A percentile compares a stretch with the other conserved stretches of the same genome.
phyloP scores from a whole-genome alignment of 176 grass and related monocot species.

The Carex pumila region DNA sequence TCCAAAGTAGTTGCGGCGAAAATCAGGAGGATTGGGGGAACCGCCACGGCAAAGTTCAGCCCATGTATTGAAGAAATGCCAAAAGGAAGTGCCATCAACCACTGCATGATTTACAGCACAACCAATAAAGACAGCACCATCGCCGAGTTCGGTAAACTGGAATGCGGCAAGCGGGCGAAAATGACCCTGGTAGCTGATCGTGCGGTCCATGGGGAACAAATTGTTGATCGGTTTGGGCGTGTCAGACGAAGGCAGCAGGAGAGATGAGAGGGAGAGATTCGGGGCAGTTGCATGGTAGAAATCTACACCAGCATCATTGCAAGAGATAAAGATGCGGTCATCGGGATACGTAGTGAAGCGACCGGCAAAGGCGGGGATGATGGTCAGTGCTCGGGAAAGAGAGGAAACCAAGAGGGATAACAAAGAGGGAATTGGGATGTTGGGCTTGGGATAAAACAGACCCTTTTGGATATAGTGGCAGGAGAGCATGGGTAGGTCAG shows the following conservation, averaged over 20 bases:
- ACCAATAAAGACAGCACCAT: constrained; percentile 79
- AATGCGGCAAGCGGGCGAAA: constrained; percentile 65
- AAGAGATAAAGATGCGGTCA: constrained; percentile 53
- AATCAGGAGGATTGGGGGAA: constrained; percentile 45
- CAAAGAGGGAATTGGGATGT: constrained; percentile 43
- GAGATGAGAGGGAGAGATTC: constrained; percentile 30
- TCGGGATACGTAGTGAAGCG: constrained; percentile 67
- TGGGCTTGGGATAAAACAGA: constrained; percentile 65
- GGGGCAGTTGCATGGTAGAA: constrained; percentile 58
- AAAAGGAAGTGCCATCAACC: constrained; percentile 91
- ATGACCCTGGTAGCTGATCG: constrained; percentile 76
- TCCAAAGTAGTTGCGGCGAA: constrained; percentile 70
- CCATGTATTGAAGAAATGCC: constrained; percentile 90
- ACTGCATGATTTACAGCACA: constrained; percentile 71
- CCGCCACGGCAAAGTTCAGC: constrained; percentile 64
- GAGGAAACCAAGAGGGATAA: constrained; percentile 50
- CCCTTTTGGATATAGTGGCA: constrained; percentile 99
- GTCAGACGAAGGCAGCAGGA: constrained; percentile 51
- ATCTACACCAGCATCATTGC: constrained; percentile 70
- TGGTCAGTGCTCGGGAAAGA: constrained; percentile 51
- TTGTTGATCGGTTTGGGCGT: constrained; percentile 60
- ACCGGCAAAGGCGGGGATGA: constrained; percentile 58
- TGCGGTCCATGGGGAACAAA: constrained; percentile 76
- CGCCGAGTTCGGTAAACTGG: constrained; percentile 78
- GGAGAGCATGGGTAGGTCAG: constrained; percentile 95